Conservation (phyloP, 768 basidiomycete genomes). For the Tricholoma furcatifolium region DNA sequence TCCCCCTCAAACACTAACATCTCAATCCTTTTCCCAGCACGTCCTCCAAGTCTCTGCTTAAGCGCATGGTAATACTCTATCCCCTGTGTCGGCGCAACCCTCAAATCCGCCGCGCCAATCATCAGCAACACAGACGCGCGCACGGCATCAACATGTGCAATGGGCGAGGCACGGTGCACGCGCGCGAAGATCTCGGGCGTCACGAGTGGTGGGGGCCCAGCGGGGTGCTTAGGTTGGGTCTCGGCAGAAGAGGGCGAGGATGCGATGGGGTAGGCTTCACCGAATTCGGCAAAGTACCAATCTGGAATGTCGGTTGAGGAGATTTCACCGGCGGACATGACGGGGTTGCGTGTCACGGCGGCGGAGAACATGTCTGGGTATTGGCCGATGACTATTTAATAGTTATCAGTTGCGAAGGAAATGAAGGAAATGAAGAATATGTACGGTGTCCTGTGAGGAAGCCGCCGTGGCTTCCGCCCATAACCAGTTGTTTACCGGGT, state of each 20-base stretch:
- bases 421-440: constrained; percentile 19
- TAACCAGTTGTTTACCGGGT: constrained; percentile 50
- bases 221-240: neutral
- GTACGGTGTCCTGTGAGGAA: constrained; percentile 59
- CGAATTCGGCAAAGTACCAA: constrained; percentile 56
- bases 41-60: constrained; percentile 35
- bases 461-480: constrained; percentile 73
- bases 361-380: constrained; percentile 62
- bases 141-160: constrained; percentile 50
- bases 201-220: constrained; percentile 31
- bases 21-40: constrained; percentile 34
- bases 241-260: constrained; percentile 24
- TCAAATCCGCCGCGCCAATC: constrained; percentile 58
- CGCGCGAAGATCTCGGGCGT: constrained; percentile 41
- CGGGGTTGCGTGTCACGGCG: constrained; percentile 66
- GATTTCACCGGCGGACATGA: constrained; percentile 59
- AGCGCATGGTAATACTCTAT: constrained; percentile 65
- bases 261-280: constrained; percentile 39
- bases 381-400: constrained; percentile 54
- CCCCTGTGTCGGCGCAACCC: constrained; percentile 64
- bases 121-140: constrained; percentile 53
- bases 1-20: constrained; percentile 63
- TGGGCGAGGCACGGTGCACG: constrained; percentile 54
- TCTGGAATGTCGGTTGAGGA: constrained; percentile 66
- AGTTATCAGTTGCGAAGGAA: neutral